Percentiles rank a stretch among this genome's conserved stretches.
Conservation (phyloP, 1,284 basidiomycete genomes). For the Irpex rosettiformis region DNA sequence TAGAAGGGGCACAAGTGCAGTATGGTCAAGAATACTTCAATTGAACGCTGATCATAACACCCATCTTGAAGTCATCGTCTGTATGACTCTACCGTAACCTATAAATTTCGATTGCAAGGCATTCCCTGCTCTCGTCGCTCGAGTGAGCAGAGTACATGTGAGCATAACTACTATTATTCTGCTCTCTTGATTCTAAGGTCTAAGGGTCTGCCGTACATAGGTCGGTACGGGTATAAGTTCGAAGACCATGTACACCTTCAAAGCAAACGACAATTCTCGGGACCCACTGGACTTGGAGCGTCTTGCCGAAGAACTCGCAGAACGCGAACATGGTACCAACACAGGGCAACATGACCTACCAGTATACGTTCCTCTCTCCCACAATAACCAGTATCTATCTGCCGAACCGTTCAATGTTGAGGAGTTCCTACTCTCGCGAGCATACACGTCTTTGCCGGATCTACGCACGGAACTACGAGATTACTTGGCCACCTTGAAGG, state of each 20-base stretch:
- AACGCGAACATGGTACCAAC: constrained; percentile 42
- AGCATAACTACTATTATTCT: too few species aligned
- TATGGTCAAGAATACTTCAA: too few species aligned
- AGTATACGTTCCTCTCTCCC: constrained; percentile 73
- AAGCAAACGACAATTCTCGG: not conserved
- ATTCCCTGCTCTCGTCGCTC: too few species aligned
- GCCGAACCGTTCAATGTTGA: constrained; percentile 78
- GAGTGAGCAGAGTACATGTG: too few species aligned
- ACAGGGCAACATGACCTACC: constrained; percentile 56
- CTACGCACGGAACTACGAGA: constrained; percentile 83
- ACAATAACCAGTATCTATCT: constrained; percentile 71
- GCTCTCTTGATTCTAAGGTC: not conserved
- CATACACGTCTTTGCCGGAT: constrained; percentile 85
- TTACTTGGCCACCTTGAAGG: constrained; percentile 81
- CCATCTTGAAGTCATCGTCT: too few species aligned
- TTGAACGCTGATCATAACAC: too few species aligned
- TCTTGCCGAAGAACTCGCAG: constrained; percentile 68
- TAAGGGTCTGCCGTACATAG: not conserved
- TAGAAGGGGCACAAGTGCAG: too few species aligned
- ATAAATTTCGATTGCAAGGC: too few species aligned
- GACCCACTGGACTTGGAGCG: constrained; percentile 48
- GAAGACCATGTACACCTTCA: not conserved
- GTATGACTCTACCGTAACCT: not conserved
- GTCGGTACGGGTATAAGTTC: not conserved
- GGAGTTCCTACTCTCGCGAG: constrained; percentile 83